Evolutionary conservation across 1,284 basidiomycete species (phyloP), one percentile per base, ranked within the genome.

Genomic region (Ganoderma resinaceum): DNA sequence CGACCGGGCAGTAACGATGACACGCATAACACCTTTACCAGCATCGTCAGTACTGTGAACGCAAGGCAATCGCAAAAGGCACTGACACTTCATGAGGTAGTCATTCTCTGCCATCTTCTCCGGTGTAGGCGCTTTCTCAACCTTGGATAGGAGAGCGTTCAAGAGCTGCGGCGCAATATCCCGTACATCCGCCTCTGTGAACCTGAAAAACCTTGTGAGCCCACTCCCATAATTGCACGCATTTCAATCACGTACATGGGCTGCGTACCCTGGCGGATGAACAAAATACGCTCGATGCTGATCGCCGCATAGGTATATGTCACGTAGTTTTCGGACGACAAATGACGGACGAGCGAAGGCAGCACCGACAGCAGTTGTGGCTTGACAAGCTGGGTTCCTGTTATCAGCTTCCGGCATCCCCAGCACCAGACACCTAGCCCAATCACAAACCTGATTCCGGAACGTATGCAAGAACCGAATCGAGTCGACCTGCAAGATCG

Each of bases 41-140:
- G 46, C 23, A 16, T 3, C 26, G 26, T 42, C 20, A 73, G 64
- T 29, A 66, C 57, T 8, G 7, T 31, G 26, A 20, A 31, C 20
- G 62, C 23, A 66, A 26, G 37, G 43, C 9, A n/a, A 5, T 31
- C 31, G 55, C 46, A 29, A 23, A 37, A 49, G 43, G 42, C 14
- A 35, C 26, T 61, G 73, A 95, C 97, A 98, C 84, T 96, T 97
- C 95, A 99, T 99, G 64, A 99, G 83, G 81, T 98, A 95, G 79
- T 99, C 97, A 77, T 99, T 99, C 80, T 99, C 97, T 0, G 98
- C 95, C 35, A 98, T 89, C 83, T 98, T 98, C 78, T 98, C 95
- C 0, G 97, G 92, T 1, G 95, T 94, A 0, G 86, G 86, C n/a
- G 91, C 93, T 49, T 85, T 83, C 78, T 96, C 94, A 63, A 99